Evolutionary conservation across 1,284 basidiomycete species (phyloP).

Genomic region (Macrocystidia cucumis): DNA sequence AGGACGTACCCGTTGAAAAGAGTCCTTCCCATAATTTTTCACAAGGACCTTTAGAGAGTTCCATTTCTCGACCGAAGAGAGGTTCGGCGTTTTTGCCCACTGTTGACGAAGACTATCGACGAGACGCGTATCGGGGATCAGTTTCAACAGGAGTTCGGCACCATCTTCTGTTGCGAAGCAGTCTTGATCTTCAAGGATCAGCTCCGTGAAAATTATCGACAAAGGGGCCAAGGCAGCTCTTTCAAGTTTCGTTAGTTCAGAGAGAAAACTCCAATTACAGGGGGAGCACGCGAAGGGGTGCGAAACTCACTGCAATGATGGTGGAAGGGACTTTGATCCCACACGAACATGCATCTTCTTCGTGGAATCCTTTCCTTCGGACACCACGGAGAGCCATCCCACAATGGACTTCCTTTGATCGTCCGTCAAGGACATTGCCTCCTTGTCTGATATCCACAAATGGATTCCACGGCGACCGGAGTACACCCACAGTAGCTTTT

Average conservation of each 20-base stretch:
- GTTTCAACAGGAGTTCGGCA: conserved; percentile 68
- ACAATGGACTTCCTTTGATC: conserved; percentile 87
- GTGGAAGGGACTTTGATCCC: conserved; percentile 50
- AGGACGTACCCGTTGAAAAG: conserved; percentile 22
- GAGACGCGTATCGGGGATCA: conserved; percentile 61
- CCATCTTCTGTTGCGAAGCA: conserved; percentile 71
- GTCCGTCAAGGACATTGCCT: conserved; percentile 87
- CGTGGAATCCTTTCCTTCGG: conserved; percentile 74
- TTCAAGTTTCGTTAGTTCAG: conserved; percentile 6
- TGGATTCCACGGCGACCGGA: conserved; percentile 98
- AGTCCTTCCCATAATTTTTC: conserved; percentile 21
- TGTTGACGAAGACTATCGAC: conserved; percentile 40
- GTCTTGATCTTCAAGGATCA: conserved; percentile 84
- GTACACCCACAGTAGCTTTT: conserved; percentile 92
- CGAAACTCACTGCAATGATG: conserved; percentile 56
- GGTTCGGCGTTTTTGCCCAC: conserved; percentile 56
- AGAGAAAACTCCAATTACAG: conserved; percentile 3
- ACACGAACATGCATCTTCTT: conserved; percentile 80
- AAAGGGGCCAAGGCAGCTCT: conserved; percentile 52
- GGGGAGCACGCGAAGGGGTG: conserved; percentile 1
- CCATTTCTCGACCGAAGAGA: conserved; percentile 70
- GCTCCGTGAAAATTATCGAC: conserved; percentile 49
- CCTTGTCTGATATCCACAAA: conserved; percentile 91
- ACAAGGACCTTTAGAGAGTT: conserved; percentile 46
- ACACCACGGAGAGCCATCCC: conserved; percentile 82